Evolutionary conservation across 2,329 filamentous ascomycete species (phyloP).

Genomic region (Chrysoporthe puriensis): DNA sequence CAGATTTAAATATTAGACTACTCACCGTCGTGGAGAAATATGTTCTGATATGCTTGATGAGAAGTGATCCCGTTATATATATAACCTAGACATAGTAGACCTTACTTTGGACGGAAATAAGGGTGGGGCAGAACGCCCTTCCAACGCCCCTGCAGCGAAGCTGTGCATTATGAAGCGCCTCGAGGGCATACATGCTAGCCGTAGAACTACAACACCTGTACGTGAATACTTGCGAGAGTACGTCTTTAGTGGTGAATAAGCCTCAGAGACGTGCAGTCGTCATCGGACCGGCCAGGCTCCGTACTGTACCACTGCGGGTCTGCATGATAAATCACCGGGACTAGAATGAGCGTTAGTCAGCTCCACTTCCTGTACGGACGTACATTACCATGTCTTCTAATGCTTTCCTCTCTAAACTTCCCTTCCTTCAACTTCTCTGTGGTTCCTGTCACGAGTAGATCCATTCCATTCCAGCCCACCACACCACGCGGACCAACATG

Average conservation of each 20-base stretch:
- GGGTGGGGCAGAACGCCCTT: not conserved
- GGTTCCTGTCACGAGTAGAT: not conserved
- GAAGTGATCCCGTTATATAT: not conserved
- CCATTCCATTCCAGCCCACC: not conserved
- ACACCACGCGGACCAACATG: conserved; percentile 7
- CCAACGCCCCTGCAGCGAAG: not conserved
- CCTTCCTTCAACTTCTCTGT: not conserved
- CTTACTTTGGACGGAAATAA: not conserved
- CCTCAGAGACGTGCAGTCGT: not conserved
- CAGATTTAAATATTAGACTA: not conserved
- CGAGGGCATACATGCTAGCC: not conserved
- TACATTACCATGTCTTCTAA: too few relatives aligned
- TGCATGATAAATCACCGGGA: not conserved
- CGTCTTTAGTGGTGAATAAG: not conserved
- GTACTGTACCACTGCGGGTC: not conserved
- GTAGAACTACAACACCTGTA: not conserved
- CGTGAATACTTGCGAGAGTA: not conserved
- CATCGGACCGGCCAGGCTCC: not conserved
- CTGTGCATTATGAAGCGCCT: not conserved
- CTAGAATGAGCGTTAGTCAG: not conserved
- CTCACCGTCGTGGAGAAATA: not conserved
- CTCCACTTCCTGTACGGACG: too few relatives aligned
- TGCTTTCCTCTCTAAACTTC: not conserved
- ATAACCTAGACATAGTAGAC: not conserved
- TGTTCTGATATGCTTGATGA: not conserved